Evolutionary conservation across 176 grass and related monocot genomes (phyloP).

Genomic region (Avena insularis): DNA sequence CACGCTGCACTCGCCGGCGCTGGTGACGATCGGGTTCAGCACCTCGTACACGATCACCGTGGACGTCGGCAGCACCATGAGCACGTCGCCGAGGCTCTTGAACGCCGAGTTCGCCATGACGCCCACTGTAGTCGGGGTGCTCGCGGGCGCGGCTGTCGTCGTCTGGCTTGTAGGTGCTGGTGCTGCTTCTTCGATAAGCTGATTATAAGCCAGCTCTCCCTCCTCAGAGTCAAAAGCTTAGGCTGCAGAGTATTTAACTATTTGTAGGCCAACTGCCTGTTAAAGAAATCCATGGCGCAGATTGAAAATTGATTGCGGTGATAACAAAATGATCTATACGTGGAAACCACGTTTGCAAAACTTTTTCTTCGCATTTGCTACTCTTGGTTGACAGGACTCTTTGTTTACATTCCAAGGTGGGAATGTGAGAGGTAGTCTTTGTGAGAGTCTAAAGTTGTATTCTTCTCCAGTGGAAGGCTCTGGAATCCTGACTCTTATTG

Average conservation of each 20-base stretch:
- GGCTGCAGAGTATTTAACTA: too few species aligned
- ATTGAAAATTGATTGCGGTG: neutral
- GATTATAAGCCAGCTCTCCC: neutral
- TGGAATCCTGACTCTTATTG: too few species aligned
- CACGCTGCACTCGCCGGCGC: too few species aligned
- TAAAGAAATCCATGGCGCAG: neutral
- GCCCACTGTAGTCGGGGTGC: neutral
- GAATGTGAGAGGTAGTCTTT: too few species aligned
- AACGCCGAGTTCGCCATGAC: slow-evolving; percentile 54
- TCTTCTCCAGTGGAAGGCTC: too few species aligned
- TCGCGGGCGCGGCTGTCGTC: neutral
- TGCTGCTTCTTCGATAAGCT: slow-evolving; percentile 38
- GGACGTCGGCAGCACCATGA: slow-evolving; percentile 69
- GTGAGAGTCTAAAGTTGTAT: too few species aligned
- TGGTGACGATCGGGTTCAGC: too few species aligned
- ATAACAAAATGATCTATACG: neutral
- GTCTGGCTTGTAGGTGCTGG: slow-evolving; percentile 11
- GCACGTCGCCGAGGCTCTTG: slow-evolving; percentile 63
- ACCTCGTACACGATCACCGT: slow-evolving; percentile 43
- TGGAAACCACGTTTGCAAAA: neutral
- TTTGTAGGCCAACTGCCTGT: slow-evolving; percentile 26
- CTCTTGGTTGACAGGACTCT: neutral
- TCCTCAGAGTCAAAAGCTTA: neutral
- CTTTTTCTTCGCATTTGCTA: neutral
- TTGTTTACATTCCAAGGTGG: too few species aligned